phyloP scores from a whole-genome alignment of 2,329 filamentous ascomycete species.

The Apiospora marii region DNA sequence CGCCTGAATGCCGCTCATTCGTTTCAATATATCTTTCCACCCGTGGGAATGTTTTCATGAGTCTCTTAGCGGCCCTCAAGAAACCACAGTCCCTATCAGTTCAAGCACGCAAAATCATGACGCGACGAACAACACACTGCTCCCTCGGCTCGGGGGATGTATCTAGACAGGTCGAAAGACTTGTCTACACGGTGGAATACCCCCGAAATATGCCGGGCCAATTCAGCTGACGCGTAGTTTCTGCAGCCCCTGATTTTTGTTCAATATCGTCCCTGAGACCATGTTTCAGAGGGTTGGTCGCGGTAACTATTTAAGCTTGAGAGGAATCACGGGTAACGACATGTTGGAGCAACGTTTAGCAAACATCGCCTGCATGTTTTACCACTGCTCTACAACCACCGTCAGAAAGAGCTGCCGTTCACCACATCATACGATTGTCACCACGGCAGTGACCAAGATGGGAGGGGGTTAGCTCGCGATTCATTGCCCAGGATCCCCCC shows the following conservation, averaged over 20 bases:
- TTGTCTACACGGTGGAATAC: not conserved
- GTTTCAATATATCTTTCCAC: not conserved
- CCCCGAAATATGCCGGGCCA: not conserved
- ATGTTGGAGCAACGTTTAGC: not conserved
- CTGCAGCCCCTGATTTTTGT: not conserved
- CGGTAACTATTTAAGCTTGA: slow-evolving; percentile 10
- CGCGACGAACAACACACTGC: no score
- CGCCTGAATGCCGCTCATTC: no score
- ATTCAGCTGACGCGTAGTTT: slow-evolving; percentile 2
- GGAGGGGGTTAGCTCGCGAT: not conserved
- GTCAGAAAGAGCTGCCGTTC: not conserved
- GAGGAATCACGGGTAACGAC: not conserved
- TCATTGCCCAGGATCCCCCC: not conserved
- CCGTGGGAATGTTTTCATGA: not conserved
- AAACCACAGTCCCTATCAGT: not conserved
- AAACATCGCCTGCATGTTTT: slow-evolving; percentile 12
- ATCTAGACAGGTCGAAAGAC: not conserved
- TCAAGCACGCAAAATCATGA: not conserved
- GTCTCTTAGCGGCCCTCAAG: not conserved
- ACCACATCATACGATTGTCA: not conserved
- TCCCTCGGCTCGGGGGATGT: not conserved
- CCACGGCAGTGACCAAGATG: not conserved
- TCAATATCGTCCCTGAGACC: not conserved
- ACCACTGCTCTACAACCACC: not conserved
- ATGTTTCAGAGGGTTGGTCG: not conserved